These are phyloP conservation scores for Sporisorium sorghi DNA, from an alignment of 1,284 basidiomycete species.

Conservation along the genomic window DNA sequence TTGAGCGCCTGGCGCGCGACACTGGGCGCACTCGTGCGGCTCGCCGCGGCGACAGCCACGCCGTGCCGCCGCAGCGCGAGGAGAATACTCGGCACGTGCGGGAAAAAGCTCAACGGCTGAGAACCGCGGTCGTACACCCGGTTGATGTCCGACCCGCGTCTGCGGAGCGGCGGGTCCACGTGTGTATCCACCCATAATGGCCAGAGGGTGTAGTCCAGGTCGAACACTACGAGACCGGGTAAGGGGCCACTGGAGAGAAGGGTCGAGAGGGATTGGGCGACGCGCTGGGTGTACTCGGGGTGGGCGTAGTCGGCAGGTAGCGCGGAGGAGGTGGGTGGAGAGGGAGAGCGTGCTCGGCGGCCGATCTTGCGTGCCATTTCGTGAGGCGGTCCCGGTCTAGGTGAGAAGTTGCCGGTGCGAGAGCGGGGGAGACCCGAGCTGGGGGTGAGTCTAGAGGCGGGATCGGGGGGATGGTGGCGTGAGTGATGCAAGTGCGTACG, in stretches of 20 bases:
- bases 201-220: constrained; percentile 67
- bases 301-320: constrained; percentile 4
- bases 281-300: not conserved
- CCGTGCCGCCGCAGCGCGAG: constrained; percentile 42
- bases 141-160: constrained; percentile 50
- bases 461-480: not conserved
- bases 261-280: constrained; percentile 17
- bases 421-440: too few species aligned
- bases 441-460: too few species aligned
- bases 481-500: too few species aligned
- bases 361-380: constrained; percentile 30
- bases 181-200: constrained; percentile 66
- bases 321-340: constrained; percentile 8
- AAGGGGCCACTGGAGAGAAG: constrained; percentile 23
- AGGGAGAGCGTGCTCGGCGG: constrained; percentile 10
- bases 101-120: constrained; percentile 57
- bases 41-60: constrained; percentile 58
- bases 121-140: constrained; percentile 53
- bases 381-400: not conserved
- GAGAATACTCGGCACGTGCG: constrained; percentile 62
- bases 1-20: constrained; percentile 63
- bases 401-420: not conserved
- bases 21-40: constrained; percentile 58
- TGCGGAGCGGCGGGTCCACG: constrained; percentile 57
- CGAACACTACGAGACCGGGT: constrained; percentile 62